Conservation (phyloP, 1,284 basidiomycete species). For the Mycosarcoma mackinlayi region DNA sequence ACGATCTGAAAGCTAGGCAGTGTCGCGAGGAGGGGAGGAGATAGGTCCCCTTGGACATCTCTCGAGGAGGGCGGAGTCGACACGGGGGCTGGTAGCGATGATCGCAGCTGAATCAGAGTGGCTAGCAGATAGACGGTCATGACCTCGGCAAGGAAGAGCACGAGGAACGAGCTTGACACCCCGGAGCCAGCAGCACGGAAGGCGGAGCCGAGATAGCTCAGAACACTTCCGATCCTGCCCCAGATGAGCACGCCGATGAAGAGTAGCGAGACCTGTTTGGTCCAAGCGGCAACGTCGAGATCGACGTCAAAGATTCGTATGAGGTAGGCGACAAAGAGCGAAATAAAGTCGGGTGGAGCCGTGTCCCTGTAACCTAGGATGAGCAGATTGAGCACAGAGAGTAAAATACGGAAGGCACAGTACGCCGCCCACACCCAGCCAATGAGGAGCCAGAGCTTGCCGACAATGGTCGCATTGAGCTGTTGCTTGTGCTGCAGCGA, state of each 20-base stretch:
- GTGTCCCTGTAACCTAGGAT: conserved; percentile 55
- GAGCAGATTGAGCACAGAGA: conserved; percentile 47
- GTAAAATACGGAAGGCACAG: conserved; percentile 62
- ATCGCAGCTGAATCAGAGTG: conserved; percentile 69
- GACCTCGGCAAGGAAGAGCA: conserved; percentile 69
- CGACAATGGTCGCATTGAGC: conserved; percentile 64
- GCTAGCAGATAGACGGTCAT: conserved; percentile 70
- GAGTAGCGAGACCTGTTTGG: conserved; percentile 67
- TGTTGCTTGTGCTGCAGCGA: conserved; percentile 64
- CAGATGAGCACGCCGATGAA: conserved; percentile 69
- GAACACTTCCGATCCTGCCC: conserved; percentile 68
- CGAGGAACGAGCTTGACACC: conserved; percentile 69
- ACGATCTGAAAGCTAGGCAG: conserved; percentile 70
- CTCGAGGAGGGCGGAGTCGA: conserved; percentile 1
- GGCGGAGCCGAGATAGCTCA: conserved; percentile 66
- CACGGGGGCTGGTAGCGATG: conserved; percentile 53
- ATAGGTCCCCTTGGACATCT: neutral
- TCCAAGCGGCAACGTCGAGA: conserved; percentile 68
- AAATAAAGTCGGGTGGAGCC: conserved; percentile 65
- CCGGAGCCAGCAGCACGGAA: conserved; percentile 69
- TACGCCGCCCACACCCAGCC: conserved; percentile 69
- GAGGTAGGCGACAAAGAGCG: conserved; percentile 64
- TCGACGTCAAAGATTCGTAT: conserved; percentile 66
- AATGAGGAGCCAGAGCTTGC: conserved; percentile 63
- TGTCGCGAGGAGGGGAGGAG: conserved; percentile 64